phyloP scores from a whole-genome alignment of 2,329 filamentous ascomycete species.

The Pseudocercospora fuligena region DNA sequence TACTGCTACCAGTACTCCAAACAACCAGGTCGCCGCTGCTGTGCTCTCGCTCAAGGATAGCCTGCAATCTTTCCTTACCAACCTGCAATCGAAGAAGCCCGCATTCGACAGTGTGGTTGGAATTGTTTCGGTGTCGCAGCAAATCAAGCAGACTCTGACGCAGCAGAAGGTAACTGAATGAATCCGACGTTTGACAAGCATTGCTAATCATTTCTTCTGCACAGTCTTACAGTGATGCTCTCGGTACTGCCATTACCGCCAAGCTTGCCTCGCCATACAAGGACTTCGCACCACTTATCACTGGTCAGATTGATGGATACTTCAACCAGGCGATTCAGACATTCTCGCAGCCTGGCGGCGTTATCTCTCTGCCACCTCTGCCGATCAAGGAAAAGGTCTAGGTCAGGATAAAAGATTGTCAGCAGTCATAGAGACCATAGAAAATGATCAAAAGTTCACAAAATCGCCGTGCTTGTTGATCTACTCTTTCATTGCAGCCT shows the following conservation, averaged over 20 bases:
- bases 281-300: conserved; percentile 19
- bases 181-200: no score
- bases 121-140: conserved; percentile 16
- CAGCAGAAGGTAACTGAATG: conserved; percentile 11
- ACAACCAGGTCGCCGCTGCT: conserved; percentile 22
- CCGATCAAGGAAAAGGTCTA: conserved; percentile 14
- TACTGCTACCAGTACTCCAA: conserved; percentile 10
- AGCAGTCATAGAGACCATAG: neutral
- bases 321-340: conserved; percentile 22
- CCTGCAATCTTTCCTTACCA: conserved; percentile 22
- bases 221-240: neutral
- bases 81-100: conserved; percentile 23
- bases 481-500: neutral
- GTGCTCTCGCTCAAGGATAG: conserved; percentile 23
- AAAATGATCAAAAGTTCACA: neutral
- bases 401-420: neutral
- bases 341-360: conserved; percentile 18
- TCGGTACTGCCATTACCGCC: conserved; percentile 21
- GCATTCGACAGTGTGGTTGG: conserved; percentile 24
- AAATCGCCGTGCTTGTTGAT: no score
- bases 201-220: neutral
- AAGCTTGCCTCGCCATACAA: conserved; percentile 21
- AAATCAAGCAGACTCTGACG: conserved; percentile 19
- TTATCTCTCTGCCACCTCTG: conserved; percentile 20
- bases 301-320: conserved; percentile 20